These are phyloP conservation scores for Dicorynia guianensis DNA, from an alignment of 306 rosid genomes.

Conservation along the genomic window DNA sequence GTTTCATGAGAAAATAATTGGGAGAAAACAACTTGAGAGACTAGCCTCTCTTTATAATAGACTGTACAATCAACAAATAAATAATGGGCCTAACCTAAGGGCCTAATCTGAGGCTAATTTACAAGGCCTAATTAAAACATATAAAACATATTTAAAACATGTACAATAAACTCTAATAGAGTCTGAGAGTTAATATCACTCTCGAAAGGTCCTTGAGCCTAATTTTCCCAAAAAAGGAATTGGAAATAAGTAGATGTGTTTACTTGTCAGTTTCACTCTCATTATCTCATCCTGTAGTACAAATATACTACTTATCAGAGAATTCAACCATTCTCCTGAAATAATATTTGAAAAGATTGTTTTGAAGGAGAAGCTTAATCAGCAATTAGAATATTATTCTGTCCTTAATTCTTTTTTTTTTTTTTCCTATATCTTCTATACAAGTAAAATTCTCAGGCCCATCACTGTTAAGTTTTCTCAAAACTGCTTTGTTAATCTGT, in stretches of 20 bases:
- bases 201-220: too few species aligned
- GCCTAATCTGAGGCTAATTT: too few species aligned
- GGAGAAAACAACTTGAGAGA: too few species aligned
- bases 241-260: conserved; percentile 22
- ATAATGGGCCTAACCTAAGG: too few species aligned
- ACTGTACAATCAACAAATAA: too few species aligned
- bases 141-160: too few species aligned
- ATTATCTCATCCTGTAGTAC: conserved; percentile 15
- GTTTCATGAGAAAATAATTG: too few species aligned
- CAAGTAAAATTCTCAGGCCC: conserved; percentile 6
- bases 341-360: neutral
- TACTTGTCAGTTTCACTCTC: conserved; percentile 13
- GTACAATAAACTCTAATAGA: too few species aligned
- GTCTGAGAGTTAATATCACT: too few species aligned
- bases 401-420: conserved; percentile 19
- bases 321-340: neutral
- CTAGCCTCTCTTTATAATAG: too few species aligned
- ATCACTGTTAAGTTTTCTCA: conserved; percentile 8
- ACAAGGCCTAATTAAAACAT: too few species aligned
- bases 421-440: neutral
- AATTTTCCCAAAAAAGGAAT: neutral
- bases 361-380: neutral
- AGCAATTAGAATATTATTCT: conserved; percentile 5
- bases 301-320: conserved; percentile 3
- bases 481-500: conserved; percentile 27